Evolutionary conservation across 495 filamentous ascomycete genomes (phyloP).

Genomic region (Penicillium steckii): DNA sequence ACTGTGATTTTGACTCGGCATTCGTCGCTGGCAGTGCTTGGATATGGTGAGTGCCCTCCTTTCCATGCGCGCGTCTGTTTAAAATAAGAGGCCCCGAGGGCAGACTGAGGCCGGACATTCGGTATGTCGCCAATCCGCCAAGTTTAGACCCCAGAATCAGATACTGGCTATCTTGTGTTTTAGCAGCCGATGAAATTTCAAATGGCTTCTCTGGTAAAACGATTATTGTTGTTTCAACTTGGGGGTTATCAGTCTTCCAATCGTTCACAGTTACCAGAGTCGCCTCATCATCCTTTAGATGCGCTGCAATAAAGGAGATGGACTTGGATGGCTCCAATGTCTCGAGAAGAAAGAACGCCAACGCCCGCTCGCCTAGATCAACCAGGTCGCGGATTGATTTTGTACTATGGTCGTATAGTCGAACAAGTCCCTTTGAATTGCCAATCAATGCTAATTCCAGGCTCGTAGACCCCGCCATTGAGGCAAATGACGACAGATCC

Average conservation of each 20-base stretch:
- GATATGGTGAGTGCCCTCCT: slow-evolving; percentile 72
- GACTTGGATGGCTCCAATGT: background rate
- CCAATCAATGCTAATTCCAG: slow-evolving; percentile 39
- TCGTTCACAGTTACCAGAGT: slow-evolving; percentile 30
- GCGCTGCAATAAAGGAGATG: slow-evolving; percentile 32
- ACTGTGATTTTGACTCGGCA: slow-evolving; percentile 6
- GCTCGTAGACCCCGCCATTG: slow-evolving; percentile 27
- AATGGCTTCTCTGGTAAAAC: slow-evolving; percentile 32
- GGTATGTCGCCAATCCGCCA: slow-evolving; percentile 59
- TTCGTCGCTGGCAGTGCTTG: slow-evolving; percentile 25
- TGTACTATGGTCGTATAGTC: slow-evolving; percentile 35
- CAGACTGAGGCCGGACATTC: slow-evolving; percentile 16
- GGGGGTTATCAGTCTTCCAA: slow-evolving; percentile 12
- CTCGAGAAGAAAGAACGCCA: slow-evolving; percentile 26
- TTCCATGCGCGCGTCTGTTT: slow-evolving; percentile 45
- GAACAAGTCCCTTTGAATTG: slow-evolving; percentile 28
- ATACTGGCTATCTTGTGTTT: slow-evolving; percentile 36
- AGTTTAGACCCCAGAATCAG: slow-evolving; percentile 69
- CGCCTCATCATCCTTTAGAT: slow-evolving; percentile 25
- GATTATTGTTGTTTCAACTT: slow-evolving; percentile 21
- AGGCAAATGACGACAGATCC: slow-evolving; percentile 30
- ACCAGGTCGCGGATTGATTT: slow-evolving; percentile 27
- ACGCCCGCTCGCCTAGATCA: slow-evolving; percentile 23
- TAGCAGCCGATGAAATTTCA: slow-evolving; percentile 34
- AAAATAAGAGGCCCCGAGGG: slow-evolving; percentile 23